Evolutionary conservation across 805 yeast species (phyloP), one percentile per base, ranked within the genome.

Genomic region (Priceomyces haplophilus): DNA sequence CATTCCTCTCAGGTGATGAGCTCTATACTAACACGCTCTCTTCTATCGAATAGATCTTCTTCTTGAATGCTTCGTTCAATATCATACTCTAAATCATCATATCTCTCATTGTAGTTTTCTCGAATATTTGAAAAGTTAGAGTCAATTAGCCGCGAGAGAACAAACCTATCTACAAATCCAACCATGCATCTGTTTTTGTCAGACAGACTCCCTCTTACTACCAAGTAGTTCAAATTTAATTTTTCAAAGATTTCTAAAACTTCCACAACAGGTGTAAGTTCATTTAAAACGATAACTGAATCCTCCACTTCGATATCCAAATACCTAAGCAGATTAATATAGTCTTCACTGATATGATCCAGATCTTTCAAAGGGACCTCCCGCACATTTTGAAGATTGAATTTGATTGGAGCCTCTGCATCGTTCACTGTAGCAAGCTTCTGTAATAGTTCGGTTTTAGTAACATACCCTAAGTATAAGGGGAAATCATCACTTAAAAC

Each of bases 131-230:
- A 49, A 36, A 67, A 65, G 12, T 51, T 47, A 52, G 46, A 58
- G 30, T 61, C 58, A 7, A 70, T 58, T 23, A 66, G 43, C 3
- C 50, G 50, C 2, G 70, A 50, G 5, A 70, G 45, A 8, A 66
- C 53, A 42, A 65, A 70, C 33, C 75, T 44, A 45, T 70, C 75
- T 6, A 68, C 54, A 42, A 67, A 68, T 11, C 76, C 76, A 11
- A 55, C 43, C 57, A 67, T 57, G 2, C 40, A 10, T 16, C 43
- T 46, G 12, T 35, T 37, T 20, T 50, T 39, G 8, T 48, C 44
- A 7, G 13, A 27, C 32, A 38, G 44, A 25, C 50, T 46, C 35
- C 48, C 58, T 44, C 52, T 46, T 11, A 70, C 54, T 1, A 66
- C 55, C 12, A 65, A 52, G 44, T 64, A 61, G 53, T 70, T 70